Base-by-base conservation (phyloP, 1,284 basidiomycete genomes). In the Violaceomyces palustris region DNA sequence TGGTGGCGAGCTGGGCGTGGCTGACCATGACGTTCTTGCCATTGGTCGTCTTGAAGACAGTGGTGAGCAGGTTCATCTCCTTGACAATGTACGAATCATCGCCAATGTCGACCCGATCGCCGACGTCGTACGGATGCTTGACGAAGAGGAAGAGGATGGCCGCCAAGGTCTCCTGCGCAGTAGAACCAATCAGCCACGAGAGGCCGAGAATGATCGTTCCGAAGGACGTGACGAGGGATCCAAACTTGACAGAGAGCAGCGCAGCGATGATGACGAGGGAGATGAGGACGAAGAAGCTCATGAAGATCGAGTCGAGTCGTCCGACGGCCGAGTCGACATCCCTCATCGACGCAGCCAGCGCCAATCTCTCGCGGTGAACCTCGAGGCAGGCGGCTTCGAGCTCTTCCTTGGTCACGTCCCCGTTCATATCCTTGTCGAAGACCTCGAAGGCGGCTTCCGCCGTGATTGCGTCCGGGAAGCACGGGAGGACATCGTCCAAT, bases 61-160 rank as follows among this genome's bases (percentile, higher is more conserved):
- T 88, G 50, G 83, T 87, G 45, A 92, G 78, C 26, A 92, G 78
- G 35, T 85, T 80, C 74, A 90, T 89, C 75, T 91, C 88, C 69
- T 87, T 87, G 54, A 92, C 88, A 4, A 85, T 86, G 74, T 87
- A 92, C 14, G 74, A 77, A 29, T 79, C 76, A 18, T 79, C 77
- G 24, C 76, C 66, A 15, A 71, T 62, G 23, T 50, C 47, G 44
- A 63, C 52, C 22, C 57, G 38, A 75, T 94, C 90, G 38, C 88
- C 88, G 17, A 92, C 88, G 74, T 92, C 88, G 78, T 85, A 91
- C 0, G 87, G 86, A 73, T 89, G 75, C 72, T 81, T 81, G 67
- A 91, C 80, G 75, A 92, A 91, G 24, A 91, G 76, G 78, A 91
- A 90, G 62, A 90, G 86, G 74, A 87, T 86, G 56, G 82, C 83